Percentiles rank a stretch among this genome's conserved stretches.
These are phyloP conservation scores for Solanum megistacrolobum DNA, from an alignment of 257 asterid species.

Conservation along the genomic window DNA sequence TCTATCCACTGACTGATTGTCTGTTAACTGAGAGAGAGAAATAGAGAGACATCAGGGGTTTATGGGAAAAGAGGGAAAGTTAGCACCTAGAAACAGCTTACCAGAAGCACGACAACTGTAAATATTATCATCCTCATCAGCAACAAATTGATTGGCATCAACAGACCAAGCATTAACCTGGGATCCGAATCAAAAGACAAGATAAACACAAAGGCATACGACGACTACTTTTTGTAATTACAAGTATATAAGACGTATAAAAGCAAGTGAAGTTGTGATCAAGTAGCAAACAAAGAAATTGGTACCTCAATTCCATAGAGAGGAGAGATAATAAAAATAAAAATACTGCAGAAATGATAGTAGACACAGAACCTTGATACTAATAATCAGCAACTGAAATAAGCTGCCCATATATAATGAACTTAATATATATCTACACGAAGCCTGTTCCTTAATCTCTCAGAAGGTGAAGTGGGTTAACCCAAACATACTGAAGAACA, in stretches of 20 bases:
- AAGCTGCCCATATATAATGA: background rate
- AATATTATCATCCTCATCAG: conserved; percentile 94
- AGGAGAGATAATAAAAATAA: background rate
- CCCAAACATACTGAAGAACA: background rate
- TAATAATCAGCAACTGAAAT: background rate
- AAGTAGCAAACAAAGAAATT: background rate
- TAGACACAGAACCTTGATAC: background rate
- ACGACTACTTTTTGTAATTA: background rate
- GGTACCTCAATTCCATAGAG: background rate
- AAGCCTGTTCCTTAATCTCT: background rate
- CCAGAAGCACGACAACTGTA: conserved; percentile 97
- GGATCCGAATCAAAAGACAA: conserved; percentile 5
- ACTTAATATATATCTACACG: background rate
- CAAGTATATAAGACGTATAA: background rate
- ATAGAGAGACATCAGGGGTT: background rate
- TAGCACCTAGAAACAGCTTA: conserved; percentile 24
- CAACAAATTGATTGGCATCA: conserved; percentile 93
- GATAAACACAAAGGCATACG: background rate
- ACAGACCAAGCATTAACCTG: conserved; percentile 78
- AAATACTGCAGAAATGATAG: background rate
- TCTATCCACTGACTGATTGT: background rate
- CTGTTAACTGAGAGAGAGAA: background rate
- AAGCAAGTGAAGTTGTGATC: background rate
- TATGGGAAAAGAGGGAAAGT: background rate
- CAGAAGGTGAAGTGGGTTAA: background rate